Percentiles rank a stretch among this genome's conserved stretches.
Evolutionary conservation across 2,329 filamentous ascomycete species (phyloP).

Genomic region (Chaetothyriales sp.): DNA sequence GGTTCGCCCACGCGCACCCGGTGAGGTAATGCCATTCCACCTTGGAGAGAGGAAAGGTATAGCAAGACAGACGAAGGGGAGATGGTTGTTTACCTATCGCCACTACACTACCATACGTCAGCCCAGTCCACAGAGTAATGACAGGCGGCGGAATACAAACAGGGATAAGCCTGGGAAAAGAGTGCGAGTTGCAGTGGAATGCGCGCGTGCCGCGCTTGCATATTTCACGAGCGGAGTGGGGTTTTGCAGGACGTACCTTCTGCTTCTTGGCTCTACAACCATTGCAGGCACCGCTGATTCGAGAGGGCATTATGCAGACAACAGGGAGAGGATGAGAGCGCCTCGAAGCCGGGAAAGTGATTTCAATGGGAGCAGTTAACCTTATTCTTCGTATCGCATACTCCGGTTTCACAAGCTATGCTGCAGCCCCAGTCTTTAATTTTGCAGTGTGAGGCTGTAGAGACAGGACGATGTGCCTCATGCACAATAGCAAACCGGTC

Average conservation of each 20-base stretch:
- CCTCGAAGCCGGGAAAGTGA: background rate
- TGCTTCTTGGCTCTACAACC: slow-evolving; percentile 30
- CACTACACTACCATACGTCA: slow-evolving; percentile 24
- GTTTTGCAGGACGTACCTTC: slow-evolving; percentile 23
- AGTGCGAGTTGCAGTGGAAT: too few relatives aligned
- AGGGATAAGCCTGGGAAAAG: background rate
- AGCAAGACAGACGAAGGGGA: background rate
- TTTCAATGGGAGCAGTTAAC: background rate
- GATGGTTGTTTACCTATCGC: slow-evolving; percentile 22
- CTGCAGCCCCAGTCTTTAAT: background rate
- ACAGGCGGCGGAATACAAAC: background rate
- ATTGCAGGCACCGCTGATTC: slow-evolving; percentile 30
- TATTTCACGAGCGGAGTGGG: background rate
- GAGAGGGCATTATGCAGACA: slow-evolving; percentile 20
- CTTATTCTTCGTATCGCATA: background rate
- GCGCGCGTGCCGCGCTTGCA: too few relatives aligned
- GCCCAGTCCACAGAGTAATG: background rate
- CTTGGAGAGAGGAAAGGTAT: background rate
- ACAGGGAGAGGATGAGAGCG: background rate
- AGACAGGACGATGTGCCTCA: background rate
- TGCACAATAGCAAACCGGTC: too few relatives aligned
- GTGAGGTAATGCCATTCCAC: background rate
- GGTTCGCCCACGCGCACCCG: background rate
- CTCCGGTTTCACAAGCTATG: slow-evolving; percentile 2
- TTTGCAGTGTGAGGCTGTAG: background rate